Percentiles rank a stretch among this genome's conserved stretches.
These are phyloP conservation scores for Knoxia roxburghii DNA, from an alignment of 257 asterid species.

Conservation along the genomic window DNA sequence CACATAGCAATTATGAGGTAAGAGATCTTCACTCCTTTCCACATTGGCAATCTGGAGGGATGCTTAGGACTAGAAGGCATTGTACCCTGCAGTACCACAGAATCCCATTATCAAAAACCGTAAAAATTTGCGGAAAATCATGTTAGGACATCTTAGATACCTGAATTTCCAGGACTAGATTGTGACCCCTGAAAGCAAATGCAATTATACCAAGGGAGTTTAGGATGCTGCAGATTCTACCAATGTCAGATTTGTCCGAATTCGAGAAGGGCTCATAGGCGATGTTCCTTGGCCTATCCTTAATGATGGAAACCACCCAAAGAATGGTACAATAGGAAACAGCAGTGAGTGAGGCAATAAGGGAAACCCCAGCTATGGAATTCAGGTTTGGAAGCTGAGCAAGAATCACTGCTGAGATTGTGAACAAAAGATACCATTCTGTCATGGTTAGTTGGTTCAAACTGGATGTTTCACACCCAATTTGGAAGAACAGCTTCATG, in stretches of 20 bases:
- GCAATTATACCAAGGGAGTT: constrained; percentile 82
- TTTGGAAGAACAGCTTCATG: constrained; percentile 56
- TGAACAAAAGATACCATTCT: constrained; percentile 70
- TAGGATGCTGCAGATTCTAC: constrained; percentile 42
- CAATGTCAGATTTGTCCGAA: constrained; percentile 33
- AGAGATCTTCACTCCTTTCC: constrained; percentile 71
- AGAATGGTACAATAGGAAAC: constrained; percentile 63
- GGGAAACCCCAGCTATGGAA: constrained; percentile 79
- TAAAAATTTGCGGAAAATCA: too few relatives aligned
- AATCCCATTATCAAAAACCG: too few relatives aligned
- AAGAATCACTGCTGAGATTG: constrained; percentile 48
- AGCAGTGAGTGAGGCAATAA: constrained; percentile 64
- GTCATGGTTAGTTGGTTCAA: constrained; percentile 31
- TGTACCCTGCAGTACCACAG: constrained; percentile 56
- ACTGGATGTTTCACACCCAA: constrained; percentile 24
- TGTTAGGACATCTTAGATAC: constrained; percentile 29
- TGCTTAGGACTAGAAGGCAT: constrained; percentile 67
- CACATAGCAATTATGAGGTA: constrained; percentile 64
- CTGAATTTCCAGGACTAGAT: constrained; percentile 83
- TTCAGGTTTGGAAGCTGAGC: constrained; percentile 86
- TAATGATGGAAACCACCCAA: constrained; percentile 59
- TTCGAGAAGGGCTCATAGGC: constrained; percentile 32
- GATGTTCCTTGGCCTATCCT: constrained; percentile 41
- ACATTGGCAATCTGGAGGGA: constrained; percentile 78
- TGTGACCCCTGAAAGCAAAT: constrained; percentile 87